Evolutionary conservation across 768 basidiomycete species (phyloP), one percentile per base, ranked within the genome.

Genomic region (Lactifluus piperatus): DNA sequence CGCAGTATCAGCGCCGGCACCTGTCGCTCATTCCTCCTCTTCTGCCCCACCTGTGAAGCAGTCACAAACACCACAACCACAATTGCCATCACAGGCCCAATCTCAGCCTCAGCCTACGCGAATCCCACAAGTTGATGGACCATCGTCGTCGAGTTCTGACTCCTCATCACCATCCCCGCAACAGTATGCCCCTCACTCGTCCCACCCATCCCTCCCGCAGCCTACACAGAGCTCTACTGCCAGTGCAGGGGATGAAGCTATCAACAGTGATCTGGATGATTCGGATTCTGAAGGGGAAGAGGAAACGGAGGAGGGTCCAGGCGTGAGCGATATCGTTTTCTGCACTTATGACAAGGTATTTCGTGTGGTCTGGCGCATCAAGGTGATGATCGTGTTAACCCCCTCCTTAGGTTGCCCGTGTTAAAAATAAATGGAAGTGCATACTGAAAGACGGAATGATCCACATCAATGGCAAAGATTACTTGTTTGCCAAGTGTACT

Each of bases 371-470:
- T 52, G 34, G 45, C 53, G 32, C 45, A 26, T 22, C 14, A 27
- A 63, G 47, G 18, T 2, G 37, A 50, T 57, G 18, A n/a, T n/a
- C n/a, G 60, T 51, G 18, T 14, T 27, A 39, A 13, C 39, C 24
- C 41, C 1, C 27, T 16, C 27, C 37, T 7, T 50, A 98, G 94
- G 95, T 98, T 36, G 93, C 94, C 45, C 81, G 97, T n/a, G 95
- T 98, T 26, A 99, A 98, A 76, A 98, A 97, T 76, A 99, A 98
- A 76, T 99, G 97, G 97, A 99, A 98, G 77, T 94, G 94, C 60
- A 85, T 91, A 24, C 79, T 99, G 52, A 97, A 97, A 73, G 97
- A 98, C 64, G 97, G 97, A 3, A 92, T 98, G 86, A 90, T 97
- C 63, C 91, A 93, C 66, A 83, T 97, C 65, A 97, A 97, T 64